Conservation (phyloP, 2,329 filamentous ascomycete species). For the Sphaerostilbella broomeana region DNA sequence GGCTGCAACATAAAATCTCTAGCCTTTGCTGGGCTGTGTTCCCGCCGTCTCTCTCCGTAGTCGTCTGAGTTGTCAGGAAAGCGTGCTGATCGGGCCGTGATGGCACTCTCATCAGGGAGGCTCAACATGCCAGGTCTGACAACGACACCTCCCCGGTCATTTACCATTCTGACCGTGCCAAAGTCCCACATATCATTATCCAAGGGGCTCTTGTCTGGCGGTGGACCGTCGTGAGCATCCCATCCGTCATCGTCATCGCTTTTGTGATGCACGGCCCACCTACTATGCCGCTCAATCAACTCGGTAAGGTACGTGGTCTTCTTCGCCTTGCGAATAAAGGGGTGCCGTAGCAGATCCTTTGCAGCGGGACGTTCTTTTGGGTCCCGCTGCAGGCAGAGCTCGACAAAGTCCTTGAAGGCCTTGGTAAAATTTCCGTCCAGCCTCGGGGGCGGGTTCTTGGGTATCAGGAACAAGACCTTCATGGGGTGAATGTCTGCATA, state of each 20-base stretch:
- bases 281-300: constrained; percentile 81
- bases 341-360: constrained; percentile 78
- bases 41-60: constrained; percentile 46
- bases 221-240: constrained; percentile 50
- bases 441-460: constrained; percentile 82
- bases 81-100: constrained; percentile 63
- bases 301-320: constrained; percentile 96
- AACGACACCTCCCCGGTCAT: constrained; percentile 53
- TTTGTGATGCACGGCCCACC: constrained; percentile 79
- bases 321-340: constrained; percentile 86
- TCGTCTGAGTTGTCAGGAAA: constrained; percentile 43
- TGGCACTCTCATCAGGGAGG: constrained; percentile 72
- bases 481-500: constrained; percentile 97
- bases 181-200: constrained; percentile 97
- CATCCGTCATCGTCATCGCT: constrained; percentile 56
- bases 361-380: constrained; percentile 83
- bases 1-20: constrained; percentile 38
- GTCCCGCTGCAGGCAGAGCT: constrained; percentile 79
- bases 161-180: constrained; percentile 82
- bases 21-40: constrained; percentile 46
- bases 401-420: constrained; percentile 77
- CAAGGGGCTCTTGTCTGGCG: constrained; percentile 47
- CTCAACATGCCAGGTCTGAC: constrained; percentile 50
- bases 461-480: constrained; percentile 95
- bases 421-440: constrained; percentile 77